Evolutionary conservation across 352 stramenopile species (phyloP).

Genomic region (Bremia lactucae): DNA sequence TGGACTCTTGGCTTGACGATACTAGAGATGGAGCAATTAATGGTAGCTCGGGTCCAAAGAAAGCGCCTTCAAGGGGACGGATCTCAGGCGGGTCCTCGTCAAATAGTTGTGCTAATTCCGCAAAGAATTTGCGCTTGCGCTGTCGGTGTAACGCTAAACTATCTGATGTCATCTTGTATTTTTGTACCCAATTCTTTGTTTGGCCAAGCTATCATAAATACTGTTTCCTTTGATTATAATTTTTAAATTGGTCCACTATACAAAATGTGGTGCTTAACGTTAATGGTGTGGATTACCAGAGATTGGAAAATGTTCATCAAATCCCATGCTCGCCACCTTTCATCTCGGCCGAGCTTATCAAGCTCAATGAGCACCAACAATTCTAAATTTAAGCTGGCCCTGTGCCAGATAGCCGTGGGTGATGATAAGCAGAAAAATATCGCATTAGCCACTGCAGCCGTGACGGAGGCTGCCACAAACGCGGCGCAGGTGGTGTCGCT

Average conservation of each 20-base stretch:
- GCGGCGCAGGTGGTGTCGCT: constrained; percentile 85
- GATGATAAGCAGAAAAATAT: constrained; percentile 82
- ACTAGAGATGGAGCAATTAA: neutral
- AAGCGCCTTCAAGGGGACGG: constrained; percentile 22
- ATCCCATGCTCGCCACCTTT: constrained; percentile 17
- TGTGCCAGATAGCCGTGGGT: constrained; percentile 93
- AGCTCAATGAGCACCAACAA: constrained; percentile 32
- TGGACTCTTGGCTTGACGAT: constrained; percentile 6
- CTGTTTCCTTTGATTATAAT: too few species aligned
- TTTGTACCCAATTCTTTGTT: too few species aligned
- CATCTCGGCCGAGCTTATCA: constrained; percentile 5
- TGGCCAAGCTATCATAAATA: too few species aligned
- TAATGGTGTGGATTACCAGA: constrained; percentile 7
- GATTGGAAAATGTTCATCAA: constrained; percentile 20
- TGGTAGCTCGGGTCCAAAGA: constrained; percentile 17
- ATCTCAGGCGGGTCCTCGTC: constrained; percentile 27
- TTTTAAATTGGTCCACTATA: too few species aligned
- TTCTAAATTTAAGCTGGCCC: constrained; percentile 83
- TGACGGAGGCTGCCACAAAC: constrained; percentile 61
- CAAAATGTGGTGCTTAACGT: too few species aligned
- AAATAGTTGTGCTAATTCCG: constrained; percentile 40
- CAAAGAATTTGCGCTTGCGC: constrained; percentile 76
- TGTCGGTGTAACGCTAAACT: constrained; percentile 57
- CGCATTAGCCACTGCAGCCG: constrained; percentile 49
- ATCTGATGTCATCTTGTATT: too few species aligned